Conservation (phyloP, 1,139 yeast genomes). For the Debaryomyces sp. region DNA sequence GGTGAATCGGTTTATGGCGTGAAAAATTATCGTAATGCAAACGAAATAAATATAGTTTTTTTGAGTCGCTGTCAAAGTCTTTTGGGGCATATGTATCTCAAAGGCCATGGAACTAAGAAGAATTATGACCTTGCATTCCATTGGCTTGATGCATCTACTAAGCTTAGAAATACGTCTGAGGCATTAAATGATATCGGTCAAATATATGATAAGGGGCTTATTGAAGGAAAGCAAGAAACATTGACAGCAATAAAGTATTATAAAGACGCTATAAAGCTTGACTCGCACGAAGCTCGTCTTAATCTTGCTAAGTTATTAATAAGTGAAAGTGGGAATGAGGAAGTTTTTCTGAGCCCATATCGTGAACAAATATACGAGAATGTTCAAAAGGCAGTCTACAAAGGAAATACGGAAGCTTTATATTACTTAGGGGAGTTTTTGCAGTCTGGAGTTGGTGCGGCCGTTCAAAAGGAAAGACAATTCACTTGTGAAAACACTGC, state of each 20-base stretch:
- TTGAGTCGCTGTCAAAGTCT: conserved; percentile 45
- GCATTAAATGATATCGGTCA: conserved; percentile 58
- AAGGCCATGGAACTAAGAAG: conserved; percentile 67
- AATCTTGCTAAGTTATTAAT: conserved; percentile 40
- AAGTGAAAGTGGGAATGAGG: conserved; percentile 22
- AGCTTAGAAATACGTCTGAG: conserved; percentile 36
- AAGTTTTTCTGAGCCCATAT: conserved; percentile 21
- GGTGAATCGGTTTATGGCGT: conserved; percentile 27
- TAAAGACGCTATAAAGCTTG: conserved; percentile 31
- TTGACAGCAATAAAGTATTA: conserved; percentile 48
- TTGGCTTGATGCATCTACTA: conserved; percentile 44
- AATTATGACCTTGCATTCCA: conserved; percentile 50
- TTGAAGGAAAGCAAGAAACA: conserved; percentile 31
- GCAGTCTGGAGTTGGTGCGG: conserved; percentile 44
- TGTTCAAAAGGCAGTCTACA: conserved; percentile 48
- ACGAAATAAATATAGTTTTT: conserved; percentile 27
- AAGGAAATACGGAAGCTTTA: conserved; percentile 53
- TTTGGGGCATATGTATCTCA: conserved; percentile 69
- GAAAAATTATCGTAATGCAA: conserved; percentile 20
- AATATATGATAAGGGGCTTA: conserved; percentile 55
- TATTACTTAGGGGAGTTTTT: conserved; percentile 53
- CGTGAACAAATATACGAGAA: conserved; percentile 25
- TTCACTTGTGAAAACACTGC: conserved; percentile 44
- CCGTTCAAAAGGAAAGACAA: conserved; percentile 23
- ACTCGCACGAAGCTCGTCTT: conserved; percentile 32